Base-by-base conservation (phyloP, 2,329 filamentous ascomycete genomes). In the Alternaria infectoria region DNA sequence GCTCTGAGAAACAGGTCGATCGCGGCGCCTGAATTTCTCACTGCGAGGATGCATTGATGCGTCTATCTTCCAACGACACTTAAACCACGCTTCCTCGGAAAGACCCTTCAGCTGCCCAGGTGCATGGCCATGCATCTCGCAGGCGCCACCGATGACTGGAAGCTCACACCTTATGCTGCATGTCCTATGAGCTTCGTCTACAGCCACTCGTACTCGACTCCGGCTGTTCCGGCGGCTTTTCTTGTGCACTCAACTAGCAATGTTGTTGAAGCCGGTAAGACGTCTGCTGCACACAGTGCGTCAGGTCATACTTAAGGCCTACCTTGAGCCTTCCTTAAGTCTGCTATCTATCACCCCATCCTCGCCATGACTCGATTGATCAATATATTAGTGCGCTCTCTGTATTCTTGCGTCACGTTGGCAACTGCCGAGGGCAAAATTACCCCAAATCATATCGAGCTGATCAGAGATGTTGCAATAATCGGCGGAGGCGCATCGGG, bases 401-500 rank as follows among this genome's bases (percentile, higher is more conserved):
- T 57, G 11, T 28, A 25, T 45, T 17, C 45, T 4, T 25, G 6
- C n/a, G 15, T 21, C 13, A 17, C 26, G 10, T 4, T 49, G 10
- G 45, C 19, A 28, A 30, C 25, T 9, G 11, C 40, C 17, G 21
- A 25, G 19, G 19, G 19, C 7, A 21, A 12, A 13, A 21, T 12
- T 11, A 57, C 6, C 11, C 21, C 61, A 25, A 36, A 30, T 13
- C 28, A 46, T 13, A 57, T 45, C 25, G 40, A 54, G 8, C 28
- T 64, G 12, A 52, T 43, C 9, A 64, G 13, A 21, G 78, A 81
- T 76, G 72, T 80, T 19, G 70, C 65, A n/a, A 73, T 85, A 50
- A 78, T 85, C 44, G 83, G 83, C 32, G 82, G 83, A 13, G 83
- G 83, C 23, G 75, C 79, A 13, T 73, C 75, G 23, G 83, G 83